A percentile compares a stretch with the other conserved stretches of the same genome.
Evolutionary conservation across 352 stramenopile species (phyloP).

Genomic region (Globisporangium apiculatum): DNA sequence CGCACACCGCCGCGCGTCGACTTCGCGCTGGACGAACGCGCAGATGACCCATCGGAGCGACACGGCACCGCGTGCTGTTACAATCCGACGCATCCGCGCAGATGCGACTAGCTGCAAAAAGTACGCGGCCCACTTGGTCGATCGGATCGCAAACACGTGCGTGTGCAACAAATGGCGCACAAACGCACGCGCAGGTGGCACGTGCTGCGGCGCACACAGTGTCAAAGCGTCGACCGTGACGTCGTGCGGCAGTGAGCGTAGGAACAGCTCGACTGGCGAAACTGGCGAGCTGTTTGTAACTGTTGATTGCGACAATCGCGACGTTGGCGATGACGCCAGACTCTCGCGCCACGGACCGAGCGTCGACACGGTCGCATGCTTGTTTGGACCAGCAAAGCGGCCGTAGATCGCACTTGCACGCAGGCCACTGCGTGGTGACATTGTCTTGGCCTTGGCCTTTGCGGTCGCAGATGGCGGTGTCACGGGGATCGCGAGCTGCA

Average conservation of each 20-base stretch:
- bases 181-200: slow-evolving; percentile 19
- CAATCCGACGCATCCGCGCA: slow-evolving; percentile 17
- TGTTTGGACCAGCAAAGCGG: background rate
- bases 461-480: slow-evolving; percentile 14
- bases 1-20: slow-evolving; percentile 27
- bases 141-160: slow-evolving; percentile 67
- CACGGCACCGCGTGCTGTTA: slow-evolving; percentile 29
- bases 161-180: slow-evolving; percentile 32
- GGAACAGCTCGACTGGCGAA: slow-evolving; percentile 25
- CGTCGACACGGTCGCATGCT: slow-evolving; percentile 5
- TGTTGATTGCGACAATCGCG: background rate
- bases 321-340: background rate
- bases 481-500: slow-evolving; percentile 33
- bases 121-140: slow-evolving; percentile 76
- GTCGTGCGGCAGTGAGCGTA: slow-evolving; percentile 27
- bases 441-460: slow-evolving; percentile 2
- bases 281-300: slow-evolving; percentile 7
- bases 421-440: slow-evolving; percentile 2
- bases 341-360: slow-evolving; percentile 11
- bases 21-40: slow-evolving; percentile 42
- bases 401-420: slow-evolving; percentile 10
- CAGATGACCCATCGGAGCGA: slow-evolving; percentile 64
- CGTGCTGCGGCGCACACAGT: slow-evolving; percentile 29
- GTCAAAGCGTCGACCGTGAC: slow-evolving; percentile 35
- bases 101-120: slow-evolving; percentile 53